Conservation (phyloP, 495 filamentous ascomycete species). For the Cercophora samala region DNA sequence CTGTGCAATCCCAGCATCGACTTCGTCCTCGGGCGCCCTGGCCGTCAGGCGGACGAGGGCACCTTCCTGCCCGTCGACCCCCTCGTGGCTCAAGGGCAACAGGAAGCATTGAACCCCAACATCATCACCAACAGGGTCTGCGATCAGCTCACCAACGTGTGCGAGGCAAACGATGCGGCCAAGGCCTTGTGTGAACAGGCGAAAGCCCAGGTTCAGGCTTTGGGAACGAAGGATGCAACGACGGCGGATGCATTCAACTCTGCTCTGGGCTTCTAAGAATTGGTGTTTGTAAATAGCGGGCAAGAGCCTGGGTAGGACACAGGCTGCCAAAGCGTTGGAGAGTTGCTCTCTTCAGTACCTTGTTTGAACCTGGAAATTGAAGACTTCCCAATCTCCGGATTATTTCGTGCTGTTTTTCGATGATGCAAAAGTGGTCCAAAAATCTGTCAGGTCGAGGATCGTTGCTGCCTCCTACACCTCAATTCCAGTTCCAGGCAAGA, state of each 20-base stretch:
- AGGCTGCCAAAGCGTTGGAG: too few species aligned
- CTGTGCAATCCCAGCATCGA: slow-evolving; percentile 55
- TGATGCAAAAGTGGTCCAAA: neutral
- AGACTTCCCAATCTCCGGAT: too few species aligned
- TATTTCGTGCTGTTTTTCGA: neutral
- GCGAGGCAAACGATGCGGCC: slow-evolving; percentile 51
- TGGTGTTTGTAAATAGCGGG: neutral
- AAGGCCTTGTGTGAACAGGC: slow-evolving; percentile 42
- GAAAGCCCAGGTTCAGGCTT: slow-evolving; percentile 32
- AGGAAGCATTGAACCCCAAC: slow-evolving; percentile 53
- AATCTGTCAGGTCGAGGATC: neutral
- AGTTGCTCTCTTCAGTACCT: too few species aligned
- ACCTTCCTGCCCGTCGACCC: slow-evolving; percentile 57
- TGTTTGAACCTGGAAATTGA: too few species aligned
- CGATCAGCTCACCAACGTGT: slow-evolving; percentile 55
- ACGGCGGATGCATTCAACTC: slow-evolving; percentile 44
- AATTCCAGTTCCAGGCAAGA: neutral
- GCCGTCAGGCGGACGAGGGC: slow-evolving; percentile 48
- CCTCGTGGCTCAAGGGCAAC: slow-evolving; percentile 51
- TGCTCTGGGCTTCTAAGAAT: slow-evolving; percentile 39
- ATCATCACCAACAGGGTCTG: slow-evolving; percentile 62
- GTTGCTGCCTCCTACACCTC: neutral
- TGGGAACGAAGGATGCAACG: slow-evolving; percentile 40
- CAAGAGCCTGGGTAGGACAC: too few species aligned
- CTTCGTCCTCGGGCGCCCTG: slow-evolving; percentile 51